Base-by-base conservation (phyloP, 768 basidiomycete genomes). In the Cystobasidium onofrii region DNA sequence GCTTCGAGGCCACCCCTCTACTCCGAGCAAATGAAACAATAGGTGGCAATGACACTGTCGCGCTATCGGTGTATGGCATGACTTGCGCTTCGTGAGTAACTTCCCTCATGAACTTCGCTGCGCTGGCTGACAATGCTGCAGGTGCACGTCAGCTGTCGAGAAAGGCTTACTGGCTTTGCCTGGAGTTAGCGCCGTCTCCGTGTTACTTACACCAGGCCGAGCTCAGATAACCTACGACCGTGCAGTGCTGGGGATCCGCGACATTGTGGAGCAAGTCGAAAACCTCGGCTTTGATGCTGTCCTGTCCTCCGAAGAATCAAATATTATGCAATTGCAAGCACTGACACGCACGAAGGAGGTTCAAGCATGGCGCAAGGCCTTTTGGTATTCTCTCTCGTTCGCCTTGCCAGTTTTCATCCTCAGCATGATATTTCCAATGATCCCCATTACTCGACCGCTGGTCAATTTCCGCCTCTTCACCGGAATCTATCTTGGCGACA, bases 331-430 rank as follows among this genome's bases (percentile, higher is more conserved):
- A 80, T 83, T 91, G 12, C 87, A 87, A 66, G 92, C 91, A 0
- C 88, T 96, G 69, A 89, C 88, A 1, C 88, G 91, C 12, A 89
- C 89, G 34, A 92, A 91, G 81, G 96, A 98, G 81, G 89, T 97
- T 50, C 85, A 89, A 76, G 89, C 94, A 79, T 99, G 96, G 96
- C 84, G 86, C 54, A 81, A 81, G 23, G 88, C 92, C 27, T 88
- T 98, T 83, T 80, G 86, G 41, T 88, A 87, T 84, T 87, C 88
- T 80, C 76, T 89, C 33, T 78, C 83, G 10, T 95, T 99, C 79
- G 92, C 92, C 64, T 75, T 94, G 0, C 96, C 96, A n/a, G 92
- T 94, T 46, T 97, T 98, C 83, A 86, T 96, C 80, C 83, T 98
- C 67, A 85, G 86, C 74, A 98, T 98, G 94, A 80, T 97, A 64